Evolutionary conservation across 768 basidiomycete genomes (phyloP).

Genomic region (Leccinum arenicola): DNA sequence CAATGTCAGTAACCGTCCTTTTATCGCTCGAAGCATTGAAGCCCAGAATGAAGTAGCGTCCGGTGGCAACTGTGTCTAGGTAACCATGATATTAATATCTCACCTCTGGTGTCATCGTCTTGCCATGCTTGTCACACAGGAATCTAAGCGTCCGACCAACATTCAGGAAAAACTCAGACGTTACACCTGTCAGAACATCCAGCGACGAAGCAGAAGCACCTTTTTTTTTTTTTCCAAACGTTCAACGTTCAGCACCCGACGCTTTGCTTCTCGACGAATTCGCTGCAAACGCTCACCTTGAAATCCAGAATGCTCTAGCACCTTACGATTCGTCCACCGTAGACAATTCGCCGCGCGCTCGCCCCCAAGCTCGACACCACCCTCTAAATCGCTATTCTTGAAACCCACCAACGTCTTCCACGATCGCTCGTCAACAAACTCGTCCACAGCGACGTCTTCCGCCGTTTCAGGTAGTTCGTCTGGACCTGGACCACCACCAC

Average conservation of each 20-base stretch:
- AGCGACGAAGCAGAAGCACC: constrained; percentile 76
- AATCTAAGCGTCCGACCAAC: constrained; percentile 85
- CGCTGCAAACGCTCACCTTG: constrained; percentile 58
- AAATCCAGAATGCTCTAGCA: constrained; percentile 89
- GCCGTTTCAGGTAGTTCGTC: constrained; percentile 35
- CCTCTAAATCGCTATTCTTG: constrained; percentile 8
- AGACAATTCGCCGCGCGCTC: constrained; percentile 61
- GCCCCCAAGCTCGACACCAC: constrained; percentile 54
- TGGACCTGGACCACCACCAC: constrained; percentile 31
- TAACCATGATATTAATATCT: constrained; percentile 26
- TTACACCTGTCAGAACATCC: constrained; percentile 73
- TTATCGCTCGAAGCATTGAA: neutral
- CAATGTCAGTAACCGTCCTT: constrained; percentile 7
- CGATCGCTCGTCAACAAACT: constrained; percentile 55
- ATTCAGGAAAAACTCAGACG: constrained; percentile 78
- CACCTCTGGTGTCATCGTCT: constrained; percentile 85
- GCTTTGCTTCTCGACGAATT: neutral
- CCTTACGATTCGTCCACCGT: constrained; percentile 69
- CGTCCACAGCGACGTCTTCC: constrained; percentile 27
- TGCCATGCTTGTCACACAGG: constrained; percentile 75
- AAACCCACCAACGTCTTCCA: constrained; percentile 42
- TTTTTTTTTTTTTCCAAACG: constrained; percentile 22
- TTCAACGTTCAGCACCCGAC: constrained; percentile 4
- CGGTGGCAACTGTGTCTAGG: neutral
- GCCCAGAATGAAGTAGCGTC: neutral